phyloP scores from a whole-genome alignment of 495 filamentous ascomycete genomes.

The Neohortaea acidophila region DNA sequence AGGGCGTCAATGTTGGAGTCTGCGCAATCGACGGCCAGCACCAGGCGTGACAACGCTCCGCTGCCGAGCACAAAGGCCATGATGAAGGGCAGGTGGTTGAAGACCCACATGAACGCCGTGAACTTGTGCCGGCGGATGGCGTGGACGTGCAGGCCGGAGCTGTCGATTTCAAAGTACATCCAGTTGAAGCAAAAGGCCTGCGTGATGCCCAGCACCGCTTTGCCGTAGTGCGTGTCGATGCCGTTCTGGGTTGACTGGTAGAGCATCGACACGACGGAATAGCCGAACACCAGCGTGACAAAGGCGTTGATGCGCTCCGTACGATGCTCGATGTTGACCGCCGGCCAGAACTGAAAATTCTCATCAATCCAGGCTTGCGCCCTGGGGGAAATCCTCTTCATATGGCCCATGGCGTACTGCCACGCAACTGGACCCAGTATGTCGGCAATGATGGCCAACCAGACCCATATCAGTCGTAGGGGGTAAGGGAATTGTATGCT shows the following conservation, averaged over 20 bases:
- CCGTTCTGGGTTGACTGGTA: conserved; percentile 35
- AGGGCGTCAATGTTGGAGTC: conserved; percentile 30
- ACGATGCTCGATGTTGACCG: conserved; percentile 35
- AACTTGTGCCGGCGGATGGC: conserved; percentile 37
- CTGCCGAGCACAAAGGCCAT: conserved; percentile 42
- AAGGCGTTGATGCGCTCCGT: conserved; percentile 45
- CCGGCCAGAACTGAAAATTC: conserved; percentile 40
- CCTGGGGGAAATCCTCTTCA: conserved; percentile 19
- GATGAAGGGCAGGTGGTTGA: conserved; percentile 38
- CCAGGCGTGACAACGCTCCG: conserved; percentile 37
- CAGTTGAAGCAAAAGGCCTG: conserved; percentile 48
- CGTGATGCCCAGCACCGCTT: conserved; percentile 39
- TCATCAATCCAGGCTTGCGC: conserved; percentile 20
- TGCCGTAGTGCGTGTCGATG: conserved; percentile 45
- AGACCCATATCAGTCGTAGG: conserved; percentile 31
- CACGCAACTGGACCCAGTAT: conserved; percentile 22
- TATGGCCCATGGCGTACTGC: conserved; percentile 18
- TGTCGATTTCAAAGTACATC: conserved; percentile 50
- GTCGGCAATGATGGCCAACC: conserved; percentile 35
- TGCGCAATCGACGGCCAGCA: conserved; percentile 36
- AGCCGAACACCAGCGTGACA: conserved; percentile 45
- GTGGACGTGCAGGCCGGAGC: conserved; percentile 37
- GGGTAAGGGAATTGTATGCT: conserved; percentile 33
- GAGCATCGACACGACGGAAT: conserved; percentile 40
- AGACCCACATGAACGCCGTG: conserved; percentile 29